phyloP scores from a whole-genome alignment of 2,329 filamentous ascomycete species.

The Sclerotinia spermophila region DNA sequence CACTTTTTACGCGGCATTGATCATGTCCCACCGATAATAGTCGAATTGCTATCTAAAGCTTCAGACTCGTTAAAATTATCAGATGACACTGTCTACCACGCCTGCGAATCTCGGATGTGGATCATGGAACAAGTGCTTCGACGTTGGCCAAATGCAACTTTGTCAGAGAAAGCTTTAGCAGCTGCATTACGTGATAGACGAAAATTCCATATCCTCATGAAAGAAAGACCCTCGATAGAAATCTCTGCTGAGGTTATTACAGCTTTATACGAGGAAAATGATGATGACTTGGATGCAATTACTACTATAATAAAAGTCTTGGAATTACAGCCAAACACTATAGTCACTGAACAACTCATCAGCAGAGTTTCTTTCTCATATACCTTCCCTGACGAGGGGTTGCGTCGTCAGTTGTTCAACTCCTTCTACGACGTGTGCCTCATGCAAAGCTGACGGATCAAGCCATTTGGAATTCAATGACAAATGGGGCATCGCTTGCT shows the following conservation, averaged over 20 bases:
- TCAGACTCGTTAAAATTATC: not conserved
- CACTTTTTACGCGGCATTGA: not conserved
- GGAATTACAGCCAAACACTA: not conserved
- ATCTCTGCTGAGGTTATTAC: not conserved
- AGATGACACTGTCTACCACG: not conserved
- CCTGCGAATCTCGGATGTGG: not conserved
- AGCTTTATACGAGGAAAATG: rapidly evolving
- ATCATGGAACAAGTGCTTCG: not conserved
- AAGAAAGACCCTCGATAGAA: not conserved
- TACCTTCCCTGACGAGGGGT: rapidly evolving
- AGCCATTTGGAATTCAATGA: rapidly evolving
- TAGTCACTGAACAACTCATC: not conserved
- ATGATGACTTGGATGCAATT: rapidly evolving
- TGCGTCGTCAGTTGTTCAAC: not conserved
- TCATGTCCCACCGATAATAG: not conserved
- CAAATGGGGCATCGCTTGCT: rapidly evolving
- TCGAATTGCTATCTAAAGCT: not conserved
- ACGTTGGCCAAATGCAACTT: not conserved
- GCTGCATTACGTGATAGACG: not conserved
- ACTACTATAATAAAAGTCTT: not conserved
- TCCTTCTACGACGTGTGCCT: not conserved
- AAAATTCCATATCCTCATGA: not conserved
- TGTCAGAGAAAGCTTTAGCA: not conserved
- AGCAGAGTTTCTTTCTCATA: rapidly evolving
- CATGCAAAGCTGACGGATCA: not conserved